Base-by-base conservation (phyloP, 2,329 filamentous ascomycete species). In the Cordyceps farinosa region DNA sequence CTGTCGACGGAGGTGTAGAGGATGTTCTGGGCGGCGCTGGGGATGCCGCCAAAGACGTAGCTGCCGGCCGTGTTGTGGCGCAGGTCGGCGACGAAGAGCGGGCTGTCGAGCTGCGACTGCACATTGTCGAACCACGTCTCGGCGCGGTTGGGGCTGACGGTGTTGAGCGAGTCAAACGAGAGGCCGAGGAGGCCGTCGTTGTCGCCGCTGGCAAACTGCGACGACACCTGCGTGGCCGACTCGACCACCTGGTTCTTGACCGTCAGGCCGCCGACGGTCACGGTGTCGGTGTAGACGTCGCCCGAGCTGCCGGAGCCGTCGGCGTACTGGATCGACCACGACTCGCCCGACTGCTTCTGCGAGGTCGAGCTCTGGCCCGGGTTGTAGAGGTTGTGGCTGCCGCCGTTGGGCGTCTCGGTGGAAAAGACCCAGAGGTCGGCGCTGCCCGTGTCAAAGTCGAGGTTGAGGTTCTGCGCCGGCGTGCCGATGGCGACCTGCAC, bases 61-160 rank as follows among this genome's bases (percentile, higher is more conserved):
- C 80, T 79, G 61, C 83, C 86, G 44, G 82, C 77, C 86, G 90
- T 63, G 79, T 84, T 48, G 67, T 84, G 81, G 69, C 85, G 84
- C 53, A 94, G 79, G 65, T 89, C 83, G 32, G 87, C 88, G 0
- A 89, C 90, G 76, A 93, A 90, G 48, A 93, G 76, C 2, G 65
- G 61, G 0, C 60, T 44, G 27, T 66, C 62, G 4, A 74, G 66
- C 40, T 59, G 62, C 22, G 64, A 56, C 29, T 69, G 42, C 17
- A 48, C 69, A 27, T 73, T 78, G 60, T 74, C 74, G 63, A 78
- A 78, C 58, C 80, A 81, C 0, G 79, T 82, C 63, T 75, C 76
- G 66, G 82, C 78, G 60, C 71, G 66, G 78, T 78, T 63, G 5
- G 79, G 79, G 51, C 55, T 52, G 38, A 80, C 77, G 1, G 75